Base-by-base conservation (phyloP, 73 alveolate genomes). In the Strombidium stylifer region DNA sequence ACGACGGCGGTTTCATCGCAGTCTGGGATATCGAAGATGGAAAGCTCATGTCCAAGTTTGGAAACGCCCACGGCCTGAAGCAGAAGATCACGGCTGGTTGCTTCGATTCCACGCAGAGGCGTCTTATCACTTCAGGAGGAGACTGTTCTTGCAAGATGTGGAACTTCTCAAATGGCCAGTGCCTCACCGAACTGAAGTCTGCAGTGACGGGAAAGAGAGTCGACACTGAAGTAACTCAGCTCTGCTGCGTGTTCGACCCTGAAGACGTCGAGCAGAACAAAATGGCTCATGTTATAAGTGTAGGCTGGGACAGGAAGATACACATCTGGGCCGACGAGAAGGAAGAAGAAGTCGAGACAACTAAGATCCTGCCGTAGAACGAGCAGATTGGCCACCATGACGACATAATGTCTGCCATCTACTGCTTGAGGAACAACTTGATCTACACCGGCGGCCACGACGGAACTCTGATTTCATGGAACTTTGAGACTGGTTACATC, bases 11-110 rank as follows among this genome's bases (percentile, higher is more conserved):
- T 35, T 69, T 67, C 46, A 61, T 76, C n/a, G 58, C 86, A 6
- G 84, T 84, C 8, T 84, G 94, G 90, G 90, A 84, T 41, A 58
- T 77, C 12, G 84, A 78, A 31, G 67, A 77, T 47, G 90, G 90
- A 0, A 84, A 76, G 55, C 55, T 84, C 2, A 67, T 69, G 80
- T 69, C 80, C 15, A 84, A 78, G 57, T 84, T 84, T 44, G 84
- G 80, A 26, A 76, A 84, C 27, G 86, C 90, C 16, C 94, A 84
- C 47, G 77, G 81, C 0, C 61, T 60, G 55, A 61, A 70, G 53
- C 54, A 51, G 31, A 75, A 81, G 31, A 84, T 84, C 8, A 84
- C 94, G 0, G 62, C 90, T 0, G 83, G 74, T 21, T 84, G 89
- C 61, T 71, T 84, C 42, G 94, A 84, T 42, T 69, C 64, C 11